A percentile compares a stretch with the other conserved stretches of the same genome.
These are phyloP conservation scores for Wickerhamomyces pijperi DNA, from an alignment of 805 yeast species.

Conservation along the genomic window DNA sequence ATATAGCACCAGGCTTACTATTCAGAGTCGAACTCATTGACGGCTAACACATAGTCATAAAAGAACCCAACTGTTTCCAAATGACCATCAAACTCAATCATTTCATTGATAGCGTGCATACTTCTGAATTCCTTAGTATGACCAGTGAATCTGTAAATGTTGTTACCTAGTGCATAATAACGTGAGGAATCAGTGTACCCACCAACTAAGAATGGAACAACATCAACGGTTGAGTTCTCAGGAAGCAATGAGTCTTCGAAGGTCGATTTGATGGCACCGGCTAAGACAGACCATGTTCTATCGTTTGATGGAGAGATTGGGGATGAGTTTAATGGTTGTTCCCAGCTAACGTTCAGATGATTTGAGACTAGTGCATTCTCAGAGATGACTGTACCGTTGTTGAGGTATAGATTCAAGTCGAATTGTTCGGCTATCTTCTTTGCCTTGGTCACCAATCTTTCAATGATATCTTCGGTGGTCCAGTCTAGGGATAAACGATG, in stretches of 20 bases:
- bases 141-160: slow-evolving; percentile 39
- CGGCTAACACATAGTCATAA: slow-evolving; percentile 30
- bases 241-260: slow-evolving; percentile 6
- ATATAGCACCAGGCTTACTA: too few species aligned
- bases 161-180: slow-evolving; percentile 44
- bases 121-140: slow-evolving; percentile 16
- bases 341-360: slow-evolving; percentile 15
- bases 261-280: slow-evolving; percentile 10
- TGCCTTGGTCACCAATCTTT: slow-evolving; percentile 26
- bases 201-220: slow-evolving; percentile 40
- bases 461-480: slow-evolving; percentile 26
- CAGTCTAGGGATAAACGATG: slow-evolving; percentile 52
- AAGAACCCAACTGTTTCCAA: slow-evolving; percentile 46
- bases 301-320: slow-evolving; percentile 9
- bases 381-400: background rate
- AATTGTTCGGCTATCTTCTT: slow-evolving; percentile 33
- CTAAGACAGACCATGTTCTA: slow-evolving; percentile 12
- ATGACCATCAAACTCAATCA: slow-evolving; percentile 42
- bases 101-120: slow-evolving; percentile 59
- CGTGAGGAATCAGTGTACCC: slow-evolving; percentile 55
- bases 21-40: slow-evolving; percentile 4
- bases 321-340: slow-evolving; percentile 6
- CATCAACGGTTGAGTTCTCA: slow-evolving; percentile 5
- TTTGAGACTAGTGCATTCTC: slow-evolving; percentile 11
- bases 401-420: slow-evolving; percentile 33